Base-by-base conservation (phyloP, 345 rosid genomes). In the Conringia planisiliqua region DNA sequence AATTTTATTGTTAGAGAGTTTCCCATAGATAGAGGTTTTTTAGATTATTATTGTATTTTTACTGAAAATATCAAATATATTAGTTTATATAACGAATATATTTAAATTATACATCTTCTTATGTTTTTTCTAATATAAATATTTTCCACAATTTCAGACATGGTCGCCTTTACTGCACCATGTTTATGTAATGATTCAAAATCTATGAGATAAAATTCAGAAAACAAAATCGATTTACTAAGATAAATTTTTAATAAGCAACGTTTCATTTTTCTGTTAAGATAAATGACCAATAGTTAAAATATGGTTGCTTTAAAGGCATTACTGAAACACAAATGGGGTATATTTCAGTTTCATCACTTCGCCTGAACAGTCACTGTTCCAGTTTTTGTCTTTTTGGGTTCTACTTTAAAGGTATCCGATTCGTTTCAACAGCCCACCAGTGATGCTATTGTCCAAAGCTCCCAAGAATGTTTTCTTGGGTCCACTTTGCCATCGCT, bases 401-500 rank as follows among this genome's bases (percentile, higher is more conserved):
- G 27, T 59, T 77, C 16, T 48, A 48, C 77, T 72, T 65, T 78
- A 65, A 65, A 59, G 22, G 81, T 32, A 71, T 71, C 77, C 71
- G 68, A 66, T 78, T 65, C 81, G 22, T 50, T 71, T 78, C 11
- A 46, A 44, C 64, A 76, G 64, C 80, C 44, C 76, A 77, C 80
- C 80, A 71, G 56, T 65, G 76, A 77, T 77, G 76, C 67, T 69
- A 62, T 71, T 77, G 35, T 64, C 68, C 72, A 32, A 77, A 29
- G 72, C 71, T 48, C 69, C 50, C 70, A 57, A 50, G 54, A 77
- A 70, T 71, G 80, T 71, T 71, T 46, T 56, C 16, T 64, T 29
- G 72, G 80, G 76, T 65, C 76, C 80, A 77, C 76, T 77, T 77
- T 56, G 16, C 29, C 32, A 62, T 63, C 74, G 24, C 72, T 61